phyloP scores from a whole-genome alignment of 2,329 filamentous ascomycete genomes.

The Aureobasidium sp. region DNA sequence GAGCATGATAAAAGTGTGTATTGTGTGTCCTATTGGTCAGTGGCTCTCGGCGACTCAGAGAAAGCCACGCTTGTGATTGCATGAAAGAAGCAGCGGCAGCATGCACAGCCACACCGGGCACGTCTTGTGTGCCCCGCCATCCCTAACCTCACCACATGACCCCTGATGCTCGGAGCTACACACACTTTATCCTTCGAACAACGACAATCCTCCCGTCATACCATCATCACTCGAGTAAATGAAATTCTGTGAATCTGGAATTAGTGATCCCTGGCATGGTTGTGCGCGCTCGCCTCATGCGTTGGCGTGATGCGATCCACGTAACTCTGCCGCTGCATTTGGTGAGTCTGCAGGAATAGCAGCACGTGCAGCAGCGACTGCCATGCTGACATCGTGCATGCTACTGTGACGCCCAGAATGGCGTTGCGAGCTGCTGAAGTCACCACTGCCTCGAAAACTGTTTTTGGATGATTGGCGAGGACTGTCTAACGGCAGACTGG shows the following conservation, averaged over 20 bases:
- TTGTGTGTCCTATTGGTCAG: conserved; percentile 2
- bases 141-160: conserved; percentile 2
- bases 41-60: not conserved
- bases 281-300: not conserved
- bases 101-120: conserved; percentile 1
- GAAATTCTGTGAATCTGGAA: not conserved
- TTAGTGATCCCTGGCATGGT: not conserved
- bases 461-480: not conserved
- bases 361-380: conserved; percentile 10
- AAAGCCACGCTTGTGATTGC: not conserved
- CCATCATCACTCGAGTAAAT: too few relatives aligned
- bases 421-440: not conserved
- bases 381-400: conserved; percentile 6
- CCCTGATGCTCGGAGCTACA: not conserved
- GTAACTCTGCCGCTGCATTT: not conserved
- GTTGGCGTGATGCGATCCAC: conserved; percentile 3
- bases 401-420: not conserved
- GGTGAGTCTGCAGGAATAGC: not conserved
- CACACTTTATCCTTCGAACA: not conserved
- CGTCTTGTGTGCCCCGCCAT: conserved; percentile 7
- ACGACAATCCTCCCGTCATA: not conserved
- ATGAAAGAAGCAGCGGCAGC: too few relatives aligned
- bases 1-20: not conserved
- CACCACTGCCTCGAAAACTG: conserved; percentile 1
- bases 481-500: not conserved